Evolutionary conservation across 176 grass and related monocot genomes (phyloP), one percentile per base, ranked within the genome.

Genomic region (Musa beccarii): DNA sequence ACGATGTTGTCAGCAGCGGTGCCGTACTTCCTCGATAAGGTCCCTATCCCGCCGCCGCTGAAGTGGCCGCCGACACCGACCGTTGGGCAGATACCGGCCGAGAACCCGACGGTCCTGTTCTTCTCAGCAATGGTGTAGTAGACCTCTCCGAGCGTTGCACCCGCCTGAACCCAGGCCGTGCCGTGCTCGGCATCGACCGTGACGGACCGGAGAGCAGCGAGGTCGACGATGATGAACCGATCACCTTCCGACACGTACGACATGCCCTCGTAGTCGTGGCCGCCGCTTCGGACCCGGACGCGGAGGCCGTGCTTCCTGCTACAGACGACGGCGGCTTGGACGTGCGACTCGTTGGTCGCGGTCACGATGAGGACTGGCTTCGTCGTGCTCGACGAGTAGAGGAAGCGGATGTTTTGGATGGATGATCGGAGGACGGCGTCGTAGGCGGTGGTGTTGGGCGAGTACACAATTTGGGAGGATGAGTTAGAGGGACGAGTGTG

Each of bases 231-330:
- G 73, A 81, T 17, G 59, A 86, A 86, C 19, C 16, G 54, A 15
- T 59, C 19, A 11, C 24, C 34, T 1, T 68, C 70, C 11, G 84
- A 80, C 3, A 78, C 54, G 63, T 86, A 86, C 14, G 84, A 86
- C 79, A 86, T 80, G 26, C 73, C 84, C 59, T 86, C 84, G 22
- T 86, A 86, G 51, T 86, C 84, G 24, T 81, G 84, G 66, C 84
- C 84, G 24, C 84, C 84, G 4, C 78, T 85, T 62, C 78, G 83
- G 16, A 57, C 64, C 26, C 83, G 52, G 3, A 81, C 12, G 54
- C 54, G 64, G 53, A 85, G 8, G 7, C 53, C 68, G 28, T 54
- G 25, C 15, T 13, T 50, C 59, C 43, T 24, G 23, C 55, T 53
- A 75, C 83, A 85, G 17, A 26, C 5, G 71, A 85, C 62, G 14